Evolutionary conservation across 208 protist genomes (phyloP).

Genomic region (Lotmaria passim): DNA sequence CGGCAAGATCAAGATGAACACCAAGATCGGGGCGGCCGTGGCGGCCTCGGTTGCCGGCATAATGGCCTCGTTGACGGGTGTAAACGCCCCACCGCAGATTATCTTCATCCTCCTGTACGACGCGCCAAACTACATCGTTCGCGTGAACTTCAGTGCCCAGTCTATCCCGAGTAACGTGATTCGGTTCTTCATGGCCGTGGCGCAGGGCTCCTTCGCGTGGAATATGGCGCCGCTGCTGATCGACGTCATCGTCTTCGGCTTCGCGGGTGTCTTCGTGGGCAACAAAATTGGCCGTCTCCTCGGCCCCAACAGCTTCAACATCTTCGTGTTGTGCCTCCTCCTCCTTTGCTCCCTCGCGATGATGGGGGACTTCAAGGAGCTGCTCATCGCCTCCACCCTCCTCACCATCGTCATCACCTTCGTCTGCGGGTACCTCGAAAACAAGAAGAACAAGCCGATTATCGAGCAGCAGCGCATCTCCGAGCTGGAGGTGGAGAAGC

Average conservation of each 20-base stretch:
- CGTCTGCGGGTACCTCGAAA: conserved; percentile 41
- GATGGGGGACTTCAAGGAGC: conserved; percentile 33
- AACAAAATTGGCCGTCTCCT: conserved; percentile 53
- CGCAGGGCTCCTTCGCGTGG: conserved; percentile 32
- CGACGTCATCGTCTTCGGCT: conserved; percentile 51
- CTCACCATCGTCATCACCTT: conserved; percentile 41
- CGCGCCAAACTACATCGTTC: conserved; percentile 65
- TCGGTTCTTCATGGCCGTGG: conserved; percentile 49
- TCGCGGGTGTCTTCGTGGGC: conserved; percentile 54
- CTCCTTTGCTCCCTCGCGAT: conserved; percentile 56
- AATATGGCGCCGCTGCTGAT: conserved; percentile 42
- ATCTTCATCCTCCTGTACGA: conserved; percentile 69
- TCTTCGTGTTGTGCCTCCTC: conserved; percentile 58
- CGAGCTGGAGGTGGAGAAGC: conserved; percentile 66
- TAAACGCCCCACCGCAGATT: conserved; percentile 65
- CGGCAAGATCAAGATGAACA: conserved; percentile 59
- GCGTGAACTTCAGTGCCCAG: conserved; percentile 66
- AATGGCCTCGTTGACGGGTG: conserved; percentile 63
- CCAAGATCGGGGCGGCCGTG: conserved; percentile 53
- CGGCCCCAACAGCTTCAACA: conserved; percentile 59
- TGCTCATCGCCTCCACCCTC: conserved; percentile 37
- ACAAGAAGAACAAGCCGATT: conserved; percentile 42
- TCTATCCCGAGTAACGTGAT: conserved; percentile 58
- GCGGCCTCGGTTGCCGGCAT: conserved; percentile 52
- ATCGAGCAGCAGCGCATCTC: conserved; percentile 50